These are phyloP conservation scores for Musa acuminata DNA, from an alignment of 176 grass and related monocot genomes.

Conservation along the genomic window DNA sequence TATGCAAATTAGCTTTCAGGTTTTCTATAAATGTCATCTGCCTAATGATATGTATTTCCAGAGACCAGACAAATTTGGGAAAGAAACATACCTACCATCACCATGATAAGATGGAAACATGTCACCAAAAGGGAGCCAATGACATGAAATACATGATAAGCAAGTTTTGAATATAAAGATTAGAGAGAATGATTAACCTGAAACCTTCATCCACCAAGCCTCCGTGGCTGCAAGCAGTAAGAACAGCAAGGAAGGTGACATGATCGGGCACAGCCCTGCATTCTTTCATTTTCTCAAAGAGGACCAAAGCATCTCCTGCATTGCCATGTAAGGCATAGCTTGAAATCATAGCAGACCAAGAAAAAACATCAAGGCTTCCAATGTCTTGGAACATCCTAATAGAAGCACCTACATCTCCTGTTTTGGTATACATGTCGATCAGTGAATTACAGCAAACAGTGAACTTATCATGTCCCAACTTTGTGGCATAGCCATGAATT, in stretches of 20 bases:
- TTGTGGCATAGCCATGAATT: conserved; percentile 47
- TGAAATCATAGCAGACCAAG: conserved; percentile 56
- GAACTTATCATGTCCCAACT: conserved; percentile 45
- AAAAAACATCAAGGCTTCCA: conserved; percentile 38
- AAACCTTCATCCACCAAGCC: conserved; percentile 42
- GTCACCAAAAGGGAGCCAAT: background rate
- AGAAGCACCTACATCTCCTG: conserved; percentile 36
- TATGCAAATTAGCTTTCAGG: background rate
- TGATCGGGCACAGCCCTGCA: conserved; percentile 25
- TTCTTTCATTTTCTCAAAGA: conserved; percentile 54
- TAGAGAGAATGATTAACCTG: conserved; percentile 30
- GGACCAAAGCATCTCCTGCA: conserved; percentile 36
- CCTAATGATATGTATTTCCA: background rate
- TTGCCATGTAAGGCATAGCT: conserved; percentile 47
- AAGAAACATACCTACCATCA: background rate
- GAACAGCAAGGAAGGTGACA: conserved; percentile 41
- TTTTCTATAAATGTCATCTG: background rate
- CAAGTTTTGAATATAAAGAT: background rate
- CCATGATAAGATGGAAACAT: too few relatives aligned
- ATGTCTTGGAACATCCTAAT: conserved; percentile 44
- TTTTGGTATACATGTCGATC: conserved; percentile 59
- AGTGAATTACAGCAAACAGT: conserved; percentile 50
- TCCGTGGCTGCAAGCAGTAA: conserved; percentile 55
- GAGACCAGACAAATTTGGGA: background rate
- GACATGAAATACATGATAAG: background rate